Conservation (phyloP, 768 basidiomycete species). For the Leccinum boreale region DNA sequence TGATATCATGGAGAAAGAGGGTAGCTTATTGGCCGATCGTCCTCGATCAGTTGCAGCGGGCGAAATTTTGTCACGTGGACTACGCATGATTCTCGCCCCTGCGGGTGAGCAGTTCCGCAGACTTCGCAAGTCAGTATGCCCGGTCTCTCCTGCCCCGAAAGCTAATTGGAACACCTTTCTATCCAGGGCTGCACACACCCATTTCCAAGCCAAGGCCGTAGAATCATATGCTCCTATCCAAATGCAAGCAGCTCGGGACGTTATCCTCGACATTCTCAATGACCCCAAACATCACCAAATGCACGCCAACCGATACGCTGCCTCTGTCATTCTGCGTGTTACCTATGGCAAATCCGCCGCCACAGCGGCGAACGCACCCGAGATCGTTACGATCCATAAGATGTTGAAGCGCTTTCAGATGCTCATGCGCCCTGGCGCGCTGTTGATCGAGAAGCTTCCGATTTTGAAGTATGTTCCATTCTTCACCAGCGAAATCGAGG, state of each 20-base stretch:
- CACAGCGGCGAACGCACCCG: conserved; percentile 27
- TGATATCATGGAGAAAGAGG: conserved; percentile 66
- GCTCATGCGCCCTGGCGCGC: conserved; percentile 36
- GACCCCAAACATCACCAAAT: conserved; percentile 47
- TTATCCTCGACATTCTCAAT: conserved; percentile 30
- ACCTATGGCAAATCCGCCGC: conserved; percentile 35
- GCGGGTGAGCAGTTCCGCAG: conserved; percentile 60
- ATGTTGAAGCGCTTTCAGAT: conserved; percentile 34
- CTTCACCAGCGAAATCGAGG: conserved; percentile 53
- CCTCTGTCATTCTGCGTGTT: conserved; percentile 34
- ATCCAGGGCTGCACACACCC: conserved; percentile 52
- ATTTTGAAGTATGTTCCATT: conserved; percentile 52
- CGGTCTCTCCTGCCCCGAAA: not conserved
- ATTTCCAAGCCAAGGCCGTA: conserved; percentile 53
- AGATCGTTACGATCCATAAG: conserved; percentile 33
- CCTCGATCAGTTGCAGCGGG: conserved; percentile 56
- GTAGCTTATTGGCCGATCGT: conserved; percentile 53
- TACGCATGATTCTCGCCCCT: conserved; percentile 53
- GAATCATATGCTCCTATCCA: conserved; percentile 48
- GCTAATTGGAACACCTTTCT: not conserved
- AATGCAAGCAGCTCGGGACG: conserved; percentile 33
- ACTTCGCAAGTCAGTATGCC: conserved; percentile 46
- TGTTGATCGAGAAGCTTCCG: conserved; percentile 36
- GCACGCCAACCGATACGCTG: conserved; percentile 46
- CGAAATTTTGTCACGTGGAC: conserved; percentile 55